Percentiles rank a stretch among this genome's conserved stretches.
Evolutionary conservation across 768 basidiomycete species (phyloP).

Genomic region (Suillus placidus): DNA sequence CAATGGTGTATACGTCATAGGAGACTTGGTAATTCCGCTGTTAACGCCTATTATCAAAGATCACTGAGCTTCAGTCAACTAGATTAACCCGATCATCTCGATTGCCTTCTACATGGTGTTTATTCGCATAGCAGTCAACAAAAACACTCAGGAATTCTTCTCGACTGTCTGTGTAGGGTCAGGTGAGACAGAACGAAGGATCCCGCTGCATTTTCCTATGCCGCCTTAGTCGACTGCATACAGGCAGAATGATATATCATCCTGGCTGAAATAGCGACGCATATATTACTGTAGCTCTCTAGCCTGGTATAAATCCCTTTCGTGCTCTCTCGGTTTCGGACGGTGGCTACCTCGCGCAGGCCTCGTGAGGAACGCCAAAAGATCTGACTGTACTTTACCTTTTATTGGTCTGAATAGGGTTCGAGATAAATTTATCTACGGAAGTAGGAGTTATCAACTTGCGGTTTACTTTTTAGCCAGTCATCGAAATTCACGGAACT

Average conservation of each 20-base stretch:
- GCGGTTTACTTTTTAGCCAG: conserved; percentile 27
- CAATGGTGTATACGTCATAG: not conserved
- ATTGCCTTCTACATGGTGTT: not conserved
- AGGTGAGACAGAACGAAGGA: not conserved
- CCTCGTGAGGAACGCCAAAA: not conserved
- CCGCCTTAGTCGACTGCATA: not conserved
- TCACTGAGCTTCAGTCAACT: not conserved
- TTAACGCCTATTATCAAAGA: not conserved
- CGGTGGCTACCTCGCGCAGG: not conserved
- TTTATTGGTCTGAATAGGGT: not conserved
- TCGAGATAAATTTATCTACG: not conserved
- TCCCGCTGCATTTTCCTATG: not conserved
- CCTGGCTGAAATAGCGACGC: not conserved
- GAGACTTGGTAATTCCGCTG: not conserved
- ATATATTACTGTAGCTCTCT: not conserved
- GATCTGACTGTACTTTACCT: not conserved
- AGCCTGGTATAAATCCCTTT: not conserved
- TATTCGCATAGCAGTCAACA: not conserved
- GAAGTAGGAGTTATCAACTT: not conserved
- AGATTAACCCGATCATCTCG: not conserved
- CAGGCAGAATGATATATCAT: not conserved
- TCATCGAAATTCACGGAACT: not conserved
- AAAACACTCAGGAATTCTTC: not conserved
- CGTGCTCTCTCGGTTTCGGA: not conserved
- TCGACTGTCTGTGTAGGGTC: not conserved